Base-by-base conservation (phyloP, 2,329 filamentous ascomycete species). In the Claviceps sp. region DNA sequence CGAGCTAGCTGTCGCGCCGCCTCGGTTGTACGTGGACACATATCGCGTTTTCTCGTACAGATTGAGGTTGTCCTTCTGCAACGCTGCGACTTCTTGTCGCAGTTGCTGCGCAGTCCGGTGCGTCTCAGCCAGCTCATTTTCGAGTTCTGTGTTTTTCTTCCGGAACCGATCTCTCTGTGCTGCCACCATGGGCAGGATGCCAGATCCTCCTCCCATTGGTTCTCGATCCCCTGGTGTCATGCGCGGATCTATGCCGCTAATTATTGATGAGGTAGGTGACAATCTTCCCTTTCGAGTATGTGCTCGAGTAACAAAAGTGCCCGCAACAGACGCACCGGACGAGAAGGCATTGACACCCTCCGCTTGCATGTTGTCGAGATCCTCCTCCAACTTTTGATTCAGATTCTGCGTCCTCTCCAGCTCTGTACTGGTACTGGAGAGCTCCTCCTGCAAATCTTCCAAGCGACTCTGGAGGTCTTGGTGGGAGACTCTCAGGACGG, bases 21-120 rank as follows among this genome's bases (percentile, higher is more conserved):
- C 78, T 50, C 90, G 82, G 66, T 84, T 95, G 73, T 96, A 98
- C 2, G 88, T 90, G 6, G 89, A 95, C 24, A 97, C 83, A 65
- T 98, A 98, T 59, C 93, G 82, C 17, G 91, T 95, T 76, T 97
- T 98, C 68, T 98, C 93, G 67, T 98, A 98, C 7, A 98, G 76
- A 60, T 86, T 89, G 39, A 98, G 76, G 64, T 98, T 98, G 68
- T 98, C 93, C 66, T 90, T 95, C 64, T 98, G 94, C 42, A 98
- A 73, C 1, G 89, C 88, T 5, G 89, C 85, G 55, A 97, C 82
- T 65, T 98, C 93, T 60, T 94, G 88, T 44, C 93, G 82, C 47
- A 98, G 75, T 39, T 90, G 85, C 19, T 89, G 91, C 22, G 96
- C 82, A 0, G 80, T 86, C 47, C 81, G 78, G 67, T 97, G 89